Conservation (phyloP, 148 eudicot species). For the Agrostemma githago region DNA sequence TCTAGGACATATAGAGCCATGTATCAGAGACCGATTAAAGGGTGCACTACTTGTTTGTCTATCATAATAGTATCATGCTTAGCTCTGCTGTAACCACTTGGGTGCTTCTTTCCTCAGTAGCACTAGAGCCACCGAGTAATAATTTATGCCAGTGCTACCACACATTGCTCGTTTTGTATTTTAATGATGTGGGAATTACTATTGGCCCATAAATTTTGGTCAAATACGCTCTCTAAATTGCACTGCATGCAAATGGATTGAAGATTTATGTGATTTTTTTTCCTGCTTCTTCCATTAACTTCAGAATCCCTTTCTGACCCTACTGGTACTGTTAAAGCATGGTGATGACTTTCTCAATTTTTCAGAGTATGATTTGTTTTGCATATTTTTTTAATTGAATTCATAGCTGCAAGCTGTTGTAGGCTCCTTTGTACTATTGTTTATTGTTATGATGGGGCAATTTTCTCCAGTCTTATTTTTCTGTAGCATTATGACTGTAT, state of each 20-base stretch:
- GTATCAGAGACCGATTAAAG: background rate
- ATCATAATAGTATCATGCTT: background rate
- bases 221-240: background rate
- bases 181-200: background rate
- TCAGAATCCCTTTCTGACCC: background rate
- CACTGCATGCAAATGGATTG: background rate
- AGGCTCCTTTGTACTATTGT: background rate
- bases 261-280: background rate
- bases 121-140: background rate
- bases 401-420: background rate
- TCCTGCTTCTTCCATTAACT: no score
- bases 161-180: background rate
- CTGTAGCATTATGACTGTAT: slow-evolving; percentile 1
- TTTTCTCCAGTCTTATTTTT: slow-evolving; percentile 2
- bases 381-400: background rate
- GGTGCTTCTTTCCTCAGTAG: background rate
- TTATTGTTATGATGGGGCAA: background rate
- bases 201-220: background rate
- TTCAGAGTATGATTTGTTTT: background rate
- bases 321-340: background rate
- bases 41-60: background rate
- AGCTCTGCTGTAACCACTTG: background rate
- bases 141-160: background rate
- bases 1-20: background rate
- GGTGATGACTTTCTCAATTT: background rate